Percentiles rank a stretch among this genome's conserved stretches.
Evolutionary conservation across 352 stramenopile species (phyloP).

Genomic region (Phytophthora gonapodyides): DNA sequence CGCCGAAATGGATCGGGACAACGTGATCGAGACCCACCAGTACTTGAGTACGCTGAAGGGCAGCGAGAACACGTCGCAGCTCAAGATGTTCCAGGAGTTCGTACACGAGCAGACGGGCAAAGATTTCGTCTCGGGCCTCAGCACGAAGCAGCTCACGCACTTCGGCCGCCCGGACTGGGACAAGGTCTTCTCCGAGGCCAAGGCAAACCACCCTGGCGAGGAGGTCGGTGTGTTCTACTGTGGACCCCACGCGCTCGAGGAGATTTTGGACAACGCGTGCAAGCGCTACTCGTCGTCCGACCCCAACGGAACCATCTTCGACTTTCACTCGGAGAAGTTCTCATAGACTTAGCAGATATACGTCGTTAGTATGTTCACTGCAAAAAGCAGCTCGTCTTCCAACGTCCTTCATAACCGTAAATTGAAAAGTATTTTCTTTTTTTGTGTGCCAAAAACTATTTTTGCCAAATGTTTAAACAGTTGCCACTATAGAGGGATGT

Average conservation of each 20-base stretch:
- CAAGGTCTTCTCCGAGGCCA: constrained; percentile 64
- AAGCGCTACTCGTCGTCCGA: constrained; percentile 64
- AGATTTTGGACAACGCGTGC: constrained; percentile 73
- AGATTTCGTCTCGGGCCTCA: constrained; percentile 82
- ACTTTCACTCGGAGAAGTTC: constrained; percentile 89
- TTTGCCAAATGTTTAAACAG: constrained; percentile 3
- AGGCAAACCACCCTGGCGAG: constrained; percentile 52
- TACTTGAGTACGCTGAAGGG: constrained; percentile 85
- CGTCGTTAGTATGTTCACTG: constrained; percentile 28
- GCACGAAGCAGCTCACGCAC: constrained; percentile 82
- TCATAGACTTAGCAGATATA: constrained; percentile 44
- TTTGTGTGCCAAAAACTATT: neutral
- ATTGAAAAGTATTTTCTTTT: constrained; percentile 18
- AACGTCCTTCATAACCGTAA: constrained; percentile 19
- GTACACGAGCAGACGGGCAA: constrained; percentile 75
- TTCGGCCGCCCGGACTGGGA: constrained; percentile 89
- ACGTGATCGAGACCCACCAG: constrained; percentile 83
- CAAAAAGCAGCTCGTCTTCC: constrained; percentile 22
- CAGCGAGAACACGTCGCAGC: constrained; percentile 69
- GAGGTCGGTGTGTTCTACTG: constrained; percentile 91
- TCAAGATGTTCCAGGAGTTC: constrained; percentile 88
- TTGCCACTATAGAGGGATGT: constrained; percentile 11
- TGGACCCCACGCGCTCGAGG: constrained; percentile 77
- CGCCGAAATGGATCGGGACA: constrained; percentile 70
- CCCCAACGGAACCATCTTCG: constrained; percentile 64